A percentile compares a stretch with the other conserved stretches of the same genome.
These are phyloP conservation scores for Suhomyces faveliae DNA, from an alignment of 805 yeast species.

Conservation along the genomic window DNA sequence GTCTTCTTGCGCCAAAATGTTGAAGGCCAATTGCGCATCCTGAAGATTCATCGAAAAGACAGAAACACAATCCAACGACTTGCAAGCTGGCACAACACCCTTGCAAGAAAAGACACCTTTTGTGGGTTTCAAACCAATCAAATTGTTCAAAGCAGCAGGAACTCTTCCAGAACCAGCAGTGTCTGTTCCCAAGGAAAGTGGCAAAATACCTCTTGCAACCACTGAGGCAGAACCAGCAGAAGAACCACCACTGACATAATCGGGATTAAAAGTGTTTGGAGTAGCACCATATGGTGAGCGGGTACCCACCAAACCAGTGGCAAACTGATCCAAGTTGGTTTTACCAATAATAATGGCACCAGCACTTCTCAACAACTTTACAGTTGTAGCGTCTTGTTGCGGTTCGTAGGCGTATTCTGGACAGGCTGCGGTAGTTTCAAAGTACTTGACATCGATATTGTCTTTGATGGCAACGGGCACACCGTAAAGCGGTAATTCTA, in stretches of 20 bases:
- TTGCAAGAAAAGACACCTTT: constrained; percentile 79
- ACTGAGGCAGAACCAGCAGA: constrained; percentile 94
- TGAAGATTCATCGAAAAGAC: constrained; percentile 71
- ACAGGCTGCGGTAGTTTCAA: constrained; percentile 93
- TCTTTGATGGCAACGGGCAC: constrained; percentile 96
- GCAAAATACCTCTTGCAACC: constrained; percentile 87
- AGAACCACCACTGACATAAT: constrained; percentile 92
- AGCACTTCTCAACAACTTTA: constrained; percentile 66
- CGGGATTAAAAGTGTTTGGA: constrained; percentile 68
- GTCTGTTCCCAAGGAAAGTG: constrained; percentile 89
- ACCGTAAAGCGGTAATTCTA: constrained; percentile 72
- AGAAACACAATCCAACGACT: constrained; percentile 89
- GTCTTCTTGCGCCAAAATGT: constrained; percentile 72
- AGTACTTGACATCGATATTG: constrained; percentile 83
- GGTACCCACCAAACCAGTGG: constrained; percentile 94
- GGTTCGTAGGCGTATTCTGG: constrained; percentile 78
- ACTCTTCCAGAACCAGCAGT: constrained; percentile 99
- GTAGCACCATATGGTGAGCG: constrained; percentile 94
- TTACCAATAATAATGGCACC: constrained; percentile 95
- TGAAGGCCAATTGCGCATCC: constrained; percentile 81
- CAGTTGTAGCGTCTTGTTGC: constrained; percentile 70
- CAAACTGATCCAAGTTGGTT: constrained; percentile 95
- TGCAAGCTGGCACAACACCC: constrained; percentile 98
- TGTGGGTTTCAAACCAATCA: constrained; percentile 91
- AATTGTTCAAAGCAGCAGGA: constrained; percentile 91